Evolutionary conservation across 495 filamentous ascomycete species (phyloP).

Genomic region (Hypoxylon perforatum): DNA sequence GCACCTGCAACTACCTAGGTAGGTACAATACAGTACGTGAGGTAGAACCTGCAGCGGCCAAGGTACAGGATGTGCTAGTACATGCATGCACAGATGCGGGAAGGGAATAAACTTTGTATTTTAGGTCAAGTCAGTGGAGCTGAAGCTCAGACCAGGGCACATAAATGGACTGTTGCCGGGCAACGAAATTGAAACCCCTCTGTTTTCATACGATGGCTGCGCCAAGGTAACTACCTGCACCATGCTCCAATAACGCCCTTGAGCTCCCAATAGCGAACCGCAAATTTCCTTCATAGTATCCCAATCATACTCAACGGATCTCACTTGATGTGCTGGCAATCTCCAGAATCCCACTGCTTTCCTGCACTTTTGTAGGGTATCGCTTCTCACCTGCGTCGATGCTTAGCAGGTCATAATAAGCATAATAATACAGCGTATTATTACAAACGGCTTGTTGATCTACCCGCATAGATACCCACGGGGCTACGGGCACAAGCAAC

Average conservation of each 20-base stretch:
- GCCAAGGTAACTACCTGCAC: slow-evolving; percentile 29
- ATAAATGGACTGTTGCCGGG: slow-evolving; percentile 30
- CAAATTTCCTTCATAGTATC: slow-evolving; percentile 20
- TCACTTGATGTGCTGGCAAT: slow-evolving; percentile 41
- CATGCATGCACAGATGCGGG: slow-evolving; percentile 1
- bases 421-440: slow-evolving; percentile 41
- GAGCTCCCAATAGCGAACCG: slow-evolving; percentile 32
- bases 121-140: too few species aligned
- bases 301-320: slow-evolving; percentile 39
- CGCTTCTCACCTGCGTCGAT: slow-evolving; percentile 15
- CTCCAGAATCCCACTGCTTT: slow-evolving; percentile 24
- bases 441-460: slow-evolving; percentile 36
- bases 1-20: too few species aligned
- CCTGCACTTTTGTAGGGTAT: slow-evolving; percentile 16
- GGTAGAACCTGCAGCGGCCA: too few species aligned
- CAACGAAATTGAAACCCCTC: slow-evolving; percentile 38
- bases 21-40: too few species aligned
- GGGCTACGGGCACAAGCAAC: background rate
- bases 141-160: too few species aligned
- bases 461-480: slow-evolving; percentile 28
- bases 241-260: slow-evolving; percentile 33
- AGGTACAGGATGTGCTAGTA: slow-evolving; percentile 10
- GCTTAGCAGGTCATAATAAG: slow-evolving; percentile 30
- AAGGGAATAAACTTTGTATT: slow-evolving; percentile 19
- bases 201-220: slow-evolving; percentile 39